These are phyloP conservation scores for Blastocystis sp. DNA, from an alignment of 352 stramenopile species.

Conservation along the genomic window DNA sequence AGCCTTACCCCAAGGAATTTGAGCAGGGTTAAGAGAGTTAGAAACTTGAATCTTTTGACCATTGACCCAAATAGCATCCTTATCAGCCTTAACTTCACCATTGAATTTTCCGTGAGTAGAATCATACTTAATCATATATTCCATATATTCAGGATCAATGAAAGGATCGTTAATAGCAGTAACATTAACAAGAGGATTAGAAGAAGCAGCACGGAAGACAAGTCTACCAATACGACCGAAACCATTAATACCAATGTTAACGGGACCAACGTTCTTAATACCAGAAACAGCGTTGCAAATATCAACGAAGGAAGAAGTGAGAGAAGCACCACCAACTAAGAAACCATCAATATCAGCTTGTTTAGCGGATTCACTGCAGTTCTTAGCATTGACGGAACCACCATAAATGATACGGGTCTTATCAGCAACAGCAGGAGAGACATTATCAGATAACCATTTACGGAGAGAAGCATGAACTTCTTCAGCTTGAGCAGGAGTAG, in stretches of 20 bases:
- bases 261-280: constrained; percentile 37
- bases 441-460: constrained; percentile 68
- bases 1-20: constrained; percentile 69
- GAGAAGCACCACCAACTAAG: constrained; percentile 81
- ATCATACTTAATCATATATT: constrained; percentile 71
- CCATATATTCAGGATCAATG: constrained; percentile 83
- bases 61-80: constrained; percentile 66
- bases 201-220: constrained; percentile 69
- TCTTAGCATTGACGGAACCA: constrained; percentile 71
- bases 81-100: constrained; percentile 60
- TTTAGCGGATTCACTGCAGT: constrained; percentile 70
- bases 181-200: constrained; percentile 63
- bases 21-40: constrained; percentile 69
- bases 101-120: constrained; percentile 70
- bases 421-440: constrained; percentile 65
- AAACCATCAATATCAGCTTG: constrained; percentile 91
- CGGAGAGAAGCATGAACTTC: constrained; percentile 83
- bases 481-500: constrained; percentile 86
- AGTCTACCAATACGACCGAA: constrained; percentile 93
- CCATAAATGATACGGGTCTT: constrained; percentile 86
- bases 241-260: constrained; percentile 92
- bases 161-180: constrained; percentile 80
- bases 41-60: constrained; percentile 75
- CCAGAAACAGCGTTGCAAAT: constrained; percentile 72
- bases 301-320: constrained; percentile 82